A percentile compares a stretch with the other conserved stretches of the same genome.
Conservation (phyloP, 805 yeast species). For the Suhomyces tanzawaensis region DNA sequence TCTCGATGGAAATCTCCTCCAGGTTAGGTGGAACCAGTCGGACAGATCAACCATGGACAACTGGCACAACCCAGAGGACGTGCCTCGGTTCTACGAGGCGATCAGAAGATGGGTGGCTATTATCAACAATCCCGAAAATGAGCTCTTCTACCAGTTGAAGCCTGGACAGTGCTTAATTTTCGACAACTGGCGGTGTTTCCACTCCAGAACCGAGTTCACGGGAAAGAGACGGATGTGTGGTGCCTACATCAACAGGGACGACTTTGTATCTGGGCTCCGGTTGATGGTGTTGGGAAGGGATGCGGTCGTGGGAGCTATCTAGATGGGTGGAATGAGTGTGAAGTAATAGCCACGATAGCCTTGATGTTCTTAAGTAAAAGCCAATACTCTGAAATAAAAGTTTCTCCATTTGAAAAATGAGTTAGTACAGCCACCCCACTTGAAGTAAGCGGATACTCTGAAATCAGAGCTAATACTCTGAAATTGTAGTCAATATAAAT, state of each 20-base stretch:
- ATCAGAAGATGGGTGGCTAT: constrained; percentile 55
- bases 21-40: constrained; percentile 69
- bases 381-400: too few relatives aligned
- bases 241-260: constrained; percentile 68
- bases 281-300: constrained; percentile 49
- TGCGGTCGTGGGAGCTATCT: constrained; percentile 36
- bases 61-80: constrained; percentile 48
- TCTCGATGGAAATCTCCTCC: constrained; percentile 49
- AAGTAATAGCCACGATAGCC: too few relatives aligned
- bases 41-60: constrained; percentile 61
- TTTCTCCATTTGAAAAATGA: too few relatives aligned
- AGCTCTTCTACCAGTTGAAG: constrained; percentile 50
- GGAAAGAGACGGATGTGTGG: constrained; percentile 73
- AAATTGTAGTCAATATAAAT: too few relatives aligned
- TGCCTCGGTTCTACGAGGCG: constrained; percentile 55
- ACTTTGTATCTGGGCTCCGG: constrained; percentile 47
- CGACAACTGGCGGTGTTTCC: constrained; percentile 73
- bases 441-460: too few relatives aligned
- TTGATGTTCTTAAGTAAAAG: too few relatives aligned
- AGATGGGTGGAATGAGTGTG: too few relatives aligned
- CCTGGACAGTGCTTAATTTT: constrained; percentile 69
- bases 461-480: too few relatives aligned
- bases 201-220: constrained; percentile 62
- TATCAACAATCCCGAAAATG: constrained; percentile 49
- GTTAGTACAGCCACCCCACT: too few relatives aligned